A percentile compares a stretch with the other conserved stretches of the same genome.
These are phyloP conservation scores for Aspergillus sparsus DNA, from an alignment of 495 filamentous ascomycete species.

Conservation along the genomic window DNA sequence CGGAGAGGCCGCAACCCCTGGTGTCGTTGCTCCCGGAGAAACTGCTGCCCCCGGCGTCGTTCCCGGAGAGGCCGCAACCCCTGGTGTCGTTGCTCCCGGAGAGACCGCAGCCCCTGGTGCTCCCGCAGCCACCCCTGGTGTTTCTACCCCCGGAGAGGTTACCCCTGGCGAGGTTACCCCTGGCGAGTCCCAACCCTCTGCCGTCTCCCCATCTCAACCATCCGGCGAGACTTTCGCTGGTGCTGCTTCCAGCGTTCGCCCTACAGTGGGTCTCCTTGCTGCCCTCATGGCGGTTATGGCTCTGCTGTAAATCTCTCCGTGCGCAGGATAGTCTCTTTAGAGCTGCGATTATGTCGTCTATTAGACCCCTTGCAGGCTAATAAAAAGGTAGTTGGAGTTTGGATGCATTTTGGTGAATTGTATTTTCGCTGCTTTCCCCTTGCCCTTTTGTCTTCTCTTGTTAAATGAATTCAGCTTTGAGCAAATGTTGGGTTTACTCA, in stretches of 20 bases:
- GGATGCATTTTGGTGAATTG: background rate
- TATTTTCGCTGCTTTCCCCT: conserved; percentile 9
- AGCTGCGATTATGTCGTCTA: conserved; percentile 1
- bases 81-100: conserved; percentile 10
- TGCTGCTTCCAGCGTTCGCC: conserved; percentile 39
- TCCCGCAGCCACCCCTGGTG: too few species aligned
- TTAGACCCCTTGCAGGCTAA: background rate
- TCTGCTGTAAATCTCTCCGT: conserved; percentile 36
- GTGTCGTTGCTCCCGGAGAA: conserved; percentile 9
- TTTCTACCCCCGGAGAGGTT: too few species aligned
- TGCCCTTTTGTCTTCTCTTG: background rate
- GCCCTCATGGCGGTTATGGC: conserved; percentile 44
- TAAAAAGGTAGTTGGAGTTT: conserved; percentile 11
- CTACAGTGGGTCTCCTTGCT: conserved; percentile 39
- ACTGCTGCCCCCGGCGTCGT: conserved; percentile 11
- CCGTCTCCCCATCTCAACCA: conserved; percentile 24
- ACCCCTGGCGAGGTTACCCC: too few species aligned
- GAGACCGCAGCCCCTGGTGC: conserved; percentile 7
- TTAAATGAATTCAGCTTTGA: too few species aligned
- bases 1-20: conserved; percentile 2
- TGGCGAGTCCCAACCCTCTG: conserved; percentile 21
- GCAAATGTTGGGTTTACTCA: background rate
- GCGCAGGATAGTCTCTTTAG: background rate
- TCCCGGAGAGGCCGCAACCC: background rate
- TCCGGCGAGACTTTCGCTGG: conserved; percentile 32